phyloP scores from a whole-genome alignment of 768 basidiomycete genomes.

The Amanita brunnescens region DNA sequence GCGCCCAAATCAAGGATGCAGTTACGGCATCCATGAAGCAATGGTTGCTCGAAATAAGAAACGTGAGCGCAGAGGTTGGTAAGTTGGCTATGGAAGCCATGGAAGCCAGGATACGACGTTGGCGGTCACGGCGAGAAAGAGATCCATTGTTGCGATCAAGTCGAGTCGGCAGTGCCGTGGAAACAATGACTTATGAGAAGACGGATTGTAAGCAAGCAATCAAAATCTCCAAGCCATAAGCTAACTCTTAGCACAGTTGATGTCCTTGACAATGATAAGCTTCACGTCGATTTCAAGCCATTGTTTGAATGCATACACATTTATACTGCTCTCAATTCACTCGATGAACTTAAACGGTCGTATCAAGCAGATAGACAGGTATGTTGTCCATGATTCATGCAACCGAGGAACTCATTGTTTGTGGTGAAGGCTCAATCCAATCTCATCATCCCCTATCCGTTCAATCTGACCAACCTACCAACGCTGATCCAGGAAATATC shows the following conservation, averaged over 20 bases:
- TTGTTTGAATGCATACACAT: constrained; percentile 97
- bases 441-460: constrained; percentile 75
- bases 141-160: constrained; percentile 70
- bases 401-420: neutral
- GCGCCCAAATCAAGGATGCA: constrained; percentile 83
- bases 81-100: constrained; percentile 83
- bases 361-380: constrained; percentile 98
- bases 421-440: constrained; percentile 83
- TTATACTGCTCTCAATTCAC: constrained; percentile 83
- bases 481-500: constrained; percentile 88
- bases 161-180: constrained; percentile 86
- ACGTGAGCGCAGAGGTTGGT: constrained; percentile 80
- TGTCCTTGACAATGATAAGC: constrained; percentile 83
- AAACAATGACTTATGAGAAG: constrained; percentile 87
- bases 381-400: constrained; percentile 6
- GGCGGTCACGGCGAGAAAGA: constrained; percentile 77
- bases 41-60: constrained; percentile 93
- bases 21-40: constrained; percentile 94
- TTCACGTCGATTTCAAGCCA: constrained; percentile 89
- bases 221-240: constrained; percentile 6
- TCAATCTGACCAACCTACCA: constrained; percentile 58
- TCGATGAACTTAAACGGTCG: constrained; percentile 81
- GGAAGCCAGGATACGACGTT: constrained; percentile 74
- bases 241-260: constrained; percentile 47
- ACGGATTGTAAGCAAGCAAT: constrained; percentile 70